A percentile compares a stretch with the other conserved stretches of the same genome.
phyloP scores from a whole-genome alignment of 192 early-diverging fungal genomes.

The Ramicandelaber brevisporus region DNA sequence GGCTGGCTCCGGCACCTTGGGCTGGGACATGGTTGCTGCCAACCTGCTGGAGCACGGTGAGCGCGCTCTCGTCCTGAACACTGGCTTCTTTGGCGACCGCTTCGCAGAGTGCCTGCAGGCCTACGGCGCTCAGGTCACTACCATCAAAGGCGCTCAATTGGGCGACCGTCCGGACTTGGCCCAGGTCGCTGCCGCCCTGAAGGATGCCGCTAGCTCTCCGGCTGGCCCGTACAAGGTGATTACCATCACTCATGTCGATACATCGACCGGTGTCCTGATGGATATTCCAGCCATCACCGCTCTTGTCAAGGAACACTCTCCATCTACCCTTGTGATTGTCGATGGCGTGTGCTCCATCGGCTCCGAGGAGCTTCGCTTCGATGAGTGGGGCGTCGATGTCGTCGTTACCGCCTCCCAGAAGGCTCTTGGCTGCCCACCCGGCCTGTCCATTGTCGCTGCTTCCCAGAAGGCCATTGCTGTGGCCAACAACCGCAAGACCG shows the following conservation, averaged over 20 bases:
- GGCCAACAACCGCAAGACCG: slow-evolving; percentile 30
- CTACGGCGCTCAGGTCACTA: slow-evolving; percentile 72
- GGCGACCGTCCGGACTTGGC: slow-evolving; percentile 42
- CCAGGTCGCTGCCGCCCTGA: slow-evolving; percentile 35
- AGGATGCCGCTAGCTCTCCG: slow-evolving; percentile 1
- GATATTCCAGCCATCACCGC: slow-evolving; percentile 55
- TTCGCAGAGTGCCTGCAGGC: slow-evolving; percentile 72
- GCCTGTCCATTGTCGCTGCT: slow-evolving; percentile 68
- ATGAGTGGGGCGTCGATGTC: slow-evolving; percentile 79
- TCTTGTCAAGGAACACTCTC: slow-evolving; percentile 45
- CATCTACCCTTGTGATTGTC: slow-evolving; percentile 68
- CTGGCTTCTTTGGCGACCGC: slow-evolving; percentile 90
- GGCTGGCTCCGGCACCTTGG: slow-evolving; percentile 88
- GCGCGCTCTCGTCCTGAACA: slow-evolving; percentile 64
- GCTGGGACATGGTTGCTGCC: slow-evolving; percentile 86
- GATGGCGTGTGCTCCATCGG: slow-evolving; percentile 94
- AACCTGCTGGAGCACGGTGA: slow-evolving; percentile 81
- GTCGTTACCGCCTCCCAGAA: slow-evolving; percentile 87
- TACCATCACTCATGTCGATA: slow-evolving; percentile 89
- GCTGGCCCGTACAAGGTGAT: slow-evolving; percentile 56
- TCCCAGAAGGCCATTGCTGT: slow-evolving; percentile 24
- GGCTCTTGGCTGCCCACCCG: slow-evolving; percentile 82
- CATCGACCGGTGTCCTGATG: slow-evolving; percentile 74
- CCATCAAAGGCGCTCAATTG: slow-evolving; percentile 33
- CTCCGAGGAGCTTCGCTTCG: slow-evolving; percentile 74